Percentiles rank a stretch among this genome's conserved stretches.
These are phyloP conservation scores for Eimeria falciformis DNA, from an alignment of 169 alveolate species.

Conservation along the genomic window DNA sequence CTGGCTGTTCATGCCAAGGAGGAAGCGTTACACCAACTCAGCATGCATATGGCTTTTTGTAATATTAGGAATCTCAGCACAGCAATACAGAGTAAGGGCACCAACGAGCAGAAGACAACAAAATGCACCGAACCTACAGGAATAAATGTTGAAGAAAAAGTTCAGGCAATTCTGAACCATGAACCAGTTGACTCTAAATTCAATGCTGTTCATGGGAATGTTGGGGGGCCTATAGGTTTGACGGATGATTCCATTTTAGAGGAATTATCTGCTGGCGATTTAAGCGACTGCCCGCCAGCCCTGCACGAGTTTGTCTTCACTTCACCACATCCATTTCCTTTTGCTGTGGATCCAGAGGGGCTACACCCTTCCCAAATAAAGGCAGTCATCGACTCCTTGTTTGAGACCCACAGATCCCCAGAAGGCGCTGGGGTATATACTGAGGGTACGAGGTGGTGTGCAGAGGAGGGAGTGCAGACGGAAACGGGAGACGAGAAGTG, in stretches of 20 bases:
- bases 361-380: slow-evolving; percentile 3
- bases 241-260: background rate
- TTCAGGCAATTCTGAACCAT: too few relatives aligned
- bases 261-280: slow-evolving; percentile 28
- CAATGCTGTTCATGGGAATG: background rate
- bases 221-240: background rate
- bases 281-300: slow-evolving; percentile 59
- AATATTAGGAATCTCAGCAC: too few relatives aligned
- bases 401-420: background rate
- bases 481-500: slow-evolving; percentile 24
- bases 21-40: too few relatives aligned
- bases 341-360: slow-evolving; percentile 34
- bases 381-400: background rate
- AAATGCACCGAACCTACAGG: too few relatives aligned
- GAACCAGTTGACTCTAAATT: too few relatives aligned
- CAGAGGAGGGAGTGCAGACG: background rate
- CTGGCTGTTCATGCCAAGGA: too few relatives aligned
- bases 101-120: too few relatives aligned
- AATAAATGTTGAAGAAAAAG: too few relatives aligned
- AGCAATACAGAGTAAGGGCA: too few relatives aligned
- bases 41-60: too few relatives aligned
- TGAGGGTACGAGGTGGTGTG: slow-evolving; percentile 35
- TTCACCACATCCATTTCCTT: slow-evolving; percentile 12
- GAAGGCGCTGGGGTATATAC: background rate
- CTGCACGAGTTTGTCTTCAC: slow-evolving; percentile 36